These are phyloP conservation scores for Stagonosporopsis rhizophila DNA, from an alignment of 2,329 filamentous ascomycete genomes.

Conservation along the genomic window DNA sequence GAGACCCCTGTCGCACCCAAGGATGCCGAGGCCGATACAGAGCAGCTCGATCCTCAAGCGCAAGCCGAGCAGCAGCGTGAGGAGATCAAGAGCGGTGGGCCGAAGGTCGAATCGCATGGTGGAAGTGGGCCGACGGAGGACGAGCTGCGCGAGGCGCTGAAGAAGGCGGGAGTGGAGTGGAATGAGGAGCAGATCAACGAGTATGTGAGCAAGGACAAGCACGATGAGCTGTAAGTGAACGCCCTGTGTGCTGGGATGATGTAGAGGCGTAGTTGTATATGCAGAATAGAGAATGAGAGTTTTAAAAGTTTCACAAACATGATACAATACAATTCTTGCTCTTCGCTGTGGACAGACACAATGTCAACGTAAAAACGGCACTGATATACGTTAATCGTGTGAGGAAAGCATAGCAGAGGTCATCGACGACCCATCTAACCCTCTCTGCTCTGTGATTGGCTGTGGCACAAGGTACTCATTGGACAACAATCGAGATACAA, in stretches of 20 bases:
- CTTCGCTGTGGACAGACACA: too few species aligned
- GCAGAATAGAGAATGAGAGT: not conserved
- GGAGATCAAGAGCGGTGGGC: conserved; percentile 22
- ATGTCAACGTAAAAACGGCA: too few species aligned
- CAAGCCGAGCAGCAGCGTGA: conserved; percentile 42
- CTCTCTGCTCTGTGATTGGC: too few species aligned
- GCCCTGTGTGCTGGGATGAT: not conserved
- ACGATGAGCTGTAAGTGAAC: conserved; percentile 34
- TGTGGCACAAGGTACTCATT: too few species aligned
- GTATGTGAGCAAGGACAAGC: conserved; percentile 49
- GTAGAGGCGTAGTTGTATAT: not conserved
- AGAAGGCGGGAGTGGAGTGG: conserved; percentile 42
- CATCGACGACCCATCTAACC: too few species aligned
- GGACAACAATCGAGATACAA: too few species aligned
- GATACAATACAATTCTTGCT: too few species aligned
- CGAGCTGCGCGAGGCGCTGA: conserved; percentile 39
- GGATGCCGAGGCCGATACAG: conserved; percentile 43
- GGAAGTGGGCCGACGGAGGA: conserved; percentile 37
- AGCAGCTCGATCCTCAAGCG: conserved; percentile 29
- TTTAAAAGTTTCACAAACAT: not conserved
- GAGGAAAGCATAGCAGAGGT: too few species aligned
- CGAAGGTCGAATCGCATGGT: conserved; percentile 20
- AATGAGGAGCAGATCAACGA: conserved; percentile 35
- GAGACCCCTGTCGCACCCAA: conserved; percentile 28
- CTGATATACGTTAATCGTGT: too few species aligned